Evolutionary conservation across 1,284 basidiomycete genomes (phyloP), one percentile per base, ranked within the genome.

Genomic region (Vanrija sp.): DNA sequence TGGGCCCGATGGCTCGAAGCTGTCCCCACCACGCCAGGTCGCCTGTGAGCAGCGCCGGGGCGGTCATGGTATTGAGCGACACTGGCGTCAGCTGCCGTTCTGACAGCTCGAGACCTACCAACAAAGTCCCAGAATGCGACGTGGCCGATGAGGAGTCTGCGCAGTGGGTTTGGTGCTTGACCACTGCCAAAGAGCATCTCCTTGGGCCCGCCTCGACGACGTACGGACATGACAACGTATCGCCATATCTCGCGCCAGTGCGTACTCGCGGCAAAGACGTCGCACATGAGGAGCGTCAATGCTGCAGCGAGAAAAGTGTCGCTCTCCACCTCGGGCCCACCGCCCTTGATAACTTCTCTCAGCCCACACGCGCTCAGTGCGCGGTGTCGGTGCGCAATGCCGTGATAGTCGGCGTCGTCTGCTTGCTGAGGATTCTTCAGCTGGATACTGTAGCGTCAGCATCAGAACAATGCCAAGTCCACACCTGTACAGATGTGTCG

Each of bases 221-320:
- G 52, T 7, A 69, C 56, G 1, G 62, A 54, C 3, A 45, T 28
- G 3, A 58, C 28, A 4, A 55, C 62, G 15, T 64, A 53, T 5
- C 64, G 55, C 26, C 60, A 50, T 3, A 61, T 49, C 43, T 70
- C 68, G n/a, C 63, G 46, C 68, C 68, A 70, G 15, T 54, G 44
- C 4, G 57, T 44, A n/a, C 61, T 57, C 0, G 68, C 61, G 4
- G 63, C 64, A 4, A 70, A 55, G 1, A 67, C 67, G 58, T 66
- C 67, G 39, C 61, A 55, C 28, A 51, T 51, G 9, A 58, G 46
- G 6, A 66, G 28, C 38, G 62, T 61, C 7, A 56, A 34, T 3
- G 54, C 42, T 6, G 62, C 61, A 1, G 62, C 65, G 12, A 67
- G 52, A 48, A 65, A 69, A 6, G 60, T 57, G 43, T 69, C 67